These are phyloP conservation scores for Rhizopus delemar DNA, from an alignment of 371 early-diverging fungal genomes.

Conservation along the genomic window DNA sequence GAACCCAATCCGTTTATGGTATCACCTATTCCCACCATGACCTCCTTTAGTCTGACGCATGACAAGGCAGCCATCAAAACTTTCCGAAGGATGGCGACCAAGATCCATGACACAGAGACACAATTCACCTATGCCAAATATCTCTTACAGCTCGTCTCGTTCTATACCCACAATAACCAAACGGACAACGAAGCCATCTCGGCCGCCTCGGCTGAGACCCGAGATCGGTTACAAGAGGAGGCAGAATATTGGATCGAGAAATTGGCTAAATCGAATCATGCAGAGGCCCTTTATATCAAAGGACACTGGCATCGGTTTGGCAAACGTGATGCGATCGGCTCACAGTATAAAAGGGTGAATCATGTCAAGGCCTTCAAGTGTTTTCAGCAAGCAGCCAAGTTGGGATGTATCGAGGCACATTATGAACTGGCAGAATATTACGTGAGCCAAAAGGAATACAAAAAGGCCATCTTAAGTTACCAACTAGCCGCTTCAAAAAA, in stretches of 20 bases:
- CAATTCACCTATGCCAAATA: constrained; percentile 72
- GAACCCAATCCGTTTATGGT: not conserved
- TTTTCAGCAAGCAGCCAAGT: constrained; percentile 43
- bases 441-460: constrained; percentile 63
- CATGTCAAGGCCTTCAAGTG: constrained; percentile 44
- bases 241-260: constrained; percentile 71
- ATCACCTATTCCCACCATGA: constrained; percentile 13
- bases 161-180: constrained; percentile 5
- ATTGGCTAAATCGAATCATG: constrained; percentile 64
- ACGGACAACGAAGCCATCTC: constrained; percentile 1
- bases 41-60: constrained; percentile 54
- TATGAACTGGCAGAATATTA: constrained; percentile 40
- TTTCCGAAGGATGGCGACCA: constrained; percentile 70
- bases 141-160: constrained; percentile 48
- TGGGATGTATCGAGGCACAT: constrained; percentile 35
- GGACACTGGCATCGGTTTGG: constrained; percentile 67
- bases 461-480: constrained; percentile 73
- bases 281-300: constrained; percentile 67
- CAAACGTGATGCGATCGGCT: constrained; percentile 27
- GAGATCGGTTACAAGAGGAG: constrained; percentile 42
- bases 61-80: constrained; percentile 54
- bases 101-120: constrained; percentile 65
- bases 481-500: constrained; percentile 73
- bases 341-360: constrained; percentile 23
- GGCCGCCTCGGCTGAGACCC: constrained; percentile 1